phyloP scores from a whole-genome alignment of 2,329 filamentous ascomycete genomes.

The Teratosphaeriaceae sp. region DNA sequence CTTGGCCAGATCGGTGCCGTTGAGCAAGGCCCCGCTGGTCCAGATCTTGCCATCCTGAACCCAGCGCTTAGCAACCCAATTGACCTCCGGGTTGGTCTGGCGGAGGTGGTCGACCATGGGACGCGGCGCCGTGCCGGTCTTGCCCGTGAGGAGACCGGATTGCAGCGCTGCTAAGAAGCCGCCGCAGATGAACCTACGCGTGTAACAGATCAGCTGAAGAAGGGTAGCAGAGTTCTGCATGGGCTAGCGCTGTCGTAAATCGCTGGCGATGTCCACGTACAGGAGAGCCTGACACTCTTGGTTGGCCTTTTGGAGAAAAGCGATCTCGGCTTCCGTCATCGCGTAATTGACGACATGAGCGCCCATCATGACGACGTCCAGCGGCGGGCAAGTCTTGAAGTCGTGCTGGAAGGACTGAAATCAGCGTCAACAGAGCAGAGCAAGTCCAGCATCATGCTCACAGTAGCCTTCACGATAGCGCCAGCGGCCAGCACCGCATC shows the following conservation, averaged over 20 bases:
- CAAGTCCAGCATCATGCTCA: neutral
- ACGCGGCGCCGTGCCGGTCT: slow-evolving; percentile 34
- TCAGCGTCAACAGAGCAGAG: neutral
- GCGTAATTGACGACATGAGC: slow-evolving; percentile 27
- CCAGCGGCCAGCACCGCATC: neutral
- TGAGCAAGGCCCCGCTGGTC: slow-evolving; percentile 29
- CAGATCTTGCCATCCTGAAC: slow-evolving; percentile 28
- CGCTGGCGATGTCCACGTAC: too few relatives aligned
- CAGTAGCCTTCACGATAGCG: neutral
- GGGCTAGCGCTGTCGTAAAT: too few relatives aligned
- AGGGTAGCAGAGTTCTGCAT: too few relatives aligned
- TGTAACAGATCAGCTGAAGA: slow-evolving; percentile 30
- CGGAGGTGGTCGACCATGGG: slow-evolving; percentile 23
- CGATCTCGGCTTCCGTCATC: slow-evolving; percentile 29
- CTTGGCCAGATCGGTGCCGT: slow-evolving; percentile 28
- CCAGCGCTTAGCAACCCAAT: slow-evolving; percentile 34
- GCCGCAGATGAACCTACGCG: slow-evolving; percentile 36
- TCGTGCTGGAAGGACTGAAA: slow-evolving; percentile 18
- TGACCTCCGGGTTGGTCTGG: slow-evolving; percentile 22
- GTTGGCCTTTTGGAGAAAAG: slow-evolving; percentile 14
- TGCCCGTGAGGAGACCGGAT: slow-evolving; percentile 33
- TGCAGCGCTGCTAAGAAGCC: slow-evolving; percentile 29
- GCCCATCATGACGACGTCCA: slow-evolving; percentile 39
- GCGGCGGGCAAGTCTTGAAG: slow-evolving; percentile 33
- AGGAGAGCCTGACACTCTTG: neutral